Evolutionary conservation across 352 stramenopile genomes (phyloP), one percentile per base, ranked within the genome.

Genomic region (Globisporangium cylindrosporum): DNA sequence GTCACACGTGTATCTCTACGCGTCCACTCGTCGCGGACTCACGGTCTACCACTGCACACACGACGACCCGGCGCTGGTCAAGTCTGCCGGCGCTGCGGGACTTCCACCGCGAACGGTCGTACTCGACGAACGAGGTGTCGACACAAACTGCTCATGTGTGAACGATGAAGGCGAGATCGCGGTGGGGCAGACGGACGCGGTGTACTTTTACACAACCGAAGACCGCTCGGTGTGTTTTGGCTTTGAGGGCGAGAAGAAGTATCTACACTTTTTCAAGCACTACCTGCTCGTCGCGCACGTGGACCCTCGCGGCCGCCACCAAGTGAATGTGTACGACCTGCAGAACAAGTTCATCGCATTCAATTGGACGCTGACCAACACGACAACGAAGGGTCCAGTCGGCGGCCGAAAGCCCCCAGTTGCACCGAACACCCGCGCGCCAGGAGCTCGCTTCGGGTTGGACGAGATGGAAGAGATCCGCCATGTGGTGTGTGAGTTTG

Each of bases 321-420:
- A 95, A 64, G 81, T 96, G 66, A 97, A 96, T 66, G 82, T 97
- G 36, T 98, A 98, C 76, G 92, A 98, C 67, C 70, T 97, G 36
- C 82, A 93, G 60, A 97, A 97, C 76, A 97, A 97, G 71, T 96
- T 97, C 41, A 95, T 97, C 43, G 92, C 89, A 14, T 97, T 97
- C 74, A 96, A 97, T 70, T 93, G 86, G 80, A 94, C 87, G 36
- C 78, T 96, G 15, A 95, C 88, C 22, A 89, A 80, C 57, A 87
- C 82, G 18, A 74, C 49, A 57, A 20, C 49, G 76, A 82, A 68
- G 43, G 59, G 53, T 12, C n/a, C 51, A 14, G 36, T 15, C 4
- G 59, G 24, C 10, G 60, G 60, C 20, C 29, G 67, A 41, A 72
- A 68, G 24, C 72, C 74, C 4, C 73, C 78, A 4, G 64, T 80